Conservation (phyloP, 306 rosid species). For the Vachellia pachyceras region DNA sequence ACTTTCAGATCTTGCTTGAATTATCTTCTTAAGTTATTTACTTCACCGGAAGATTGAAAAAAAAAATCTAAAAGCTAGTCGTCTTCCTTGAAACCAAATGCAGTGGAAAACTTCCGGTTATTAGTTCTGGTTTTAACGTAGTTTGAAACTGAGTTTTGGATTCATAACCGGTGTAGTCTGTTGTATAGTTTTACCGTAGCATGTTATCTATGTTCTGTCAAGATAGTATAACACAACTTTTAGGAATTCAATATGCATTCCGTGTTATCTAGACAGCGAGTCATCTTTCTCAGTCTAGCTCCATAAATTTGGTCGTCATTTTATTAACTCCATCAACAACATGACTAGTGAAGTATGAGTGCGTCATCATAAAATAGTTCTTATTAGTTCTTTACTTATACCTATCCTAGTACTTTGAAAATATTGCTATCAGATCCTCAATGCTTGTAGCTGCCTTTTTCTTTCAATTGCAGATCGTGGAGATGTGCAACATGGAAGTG, state of each 20-base stretch:
- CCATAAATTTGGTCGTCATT: not conserved
- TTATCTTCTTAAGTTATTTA: not conserved
- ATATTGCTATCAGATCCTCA: conserved; percentile 11
- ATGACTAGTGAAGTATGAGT: conserved; percentile 12
- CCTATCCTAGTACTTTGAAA: conserved; percentile 15
- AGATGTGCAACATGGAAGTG: conserved; percentile 71
- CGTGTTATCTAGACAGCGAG: not conserved
- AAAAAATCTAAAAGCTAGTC: not conserved
- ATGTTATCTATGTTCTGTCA: not conserved
- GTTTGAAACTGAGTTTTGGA: not conserved
- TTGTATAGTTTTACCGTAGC: not conserved
- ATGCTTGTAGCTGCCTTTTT: conserved; percentile 9
- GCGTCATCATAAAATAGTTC: conserved; percentile 21
- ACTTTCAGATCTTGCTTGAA: conserved; percentile 13
- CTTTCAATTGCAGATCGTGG: conserved; percentile 68
- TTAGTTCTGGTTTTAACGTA: not conserved
- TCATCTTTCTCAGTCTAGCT: not conserved
- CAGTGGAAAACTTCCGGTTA: not conserved
- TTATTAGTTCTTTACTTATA: not conserved
- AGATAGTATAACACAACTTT: not conserved
- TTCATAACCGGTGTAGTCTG: conserved; percentile 23
- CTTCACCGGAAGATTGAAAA: not conserved
- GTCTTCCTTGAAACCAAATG: conserved; percentile 25
- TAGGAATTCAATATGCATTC: not conserved
- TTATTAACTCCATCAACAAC: not conserved